These are phyloP conservation scores for Aegilops speltoides DNA, from an alignment of 176 grass and related monocot species.

Conservation along the genomic window DNA sequence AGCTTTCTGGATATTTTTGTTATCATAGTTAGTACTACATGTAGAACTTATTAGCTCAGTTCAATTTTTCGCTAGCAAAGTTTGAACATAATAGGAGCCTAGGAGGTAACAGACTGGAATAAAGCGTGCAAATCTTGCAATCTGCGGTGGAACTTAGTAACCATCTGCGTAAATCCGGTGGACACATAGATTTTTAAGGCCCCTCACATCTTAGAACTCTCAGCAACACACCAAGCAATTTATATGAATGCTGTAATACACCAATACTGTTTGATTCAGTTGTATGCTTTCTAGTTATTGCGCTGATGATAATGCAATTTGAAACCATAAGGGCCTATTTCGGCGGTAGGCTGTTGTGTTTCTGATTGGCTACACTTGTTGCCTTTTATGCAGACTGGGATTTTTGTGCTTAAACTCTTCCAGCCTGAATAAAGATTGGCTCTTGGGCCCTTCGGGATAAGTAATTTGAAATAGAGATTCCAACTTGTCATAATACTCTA, in stretches of 20 bases:
- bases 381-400: neutral
- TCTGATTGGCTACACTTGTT: neutral
- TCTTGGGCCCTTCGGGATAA: neutral
- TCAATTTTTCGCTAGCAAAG: neutral
- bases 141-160: neutral
- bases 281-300: neutral
- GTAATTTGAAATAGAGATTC: neutral
- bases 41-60: neutral
- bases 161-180: neutral
- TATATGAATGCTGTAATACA: neutral
- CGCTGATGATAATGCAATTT: neutral
- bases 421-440: neutral
- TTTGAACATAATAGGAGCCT: neutral
- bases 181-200: neutral
- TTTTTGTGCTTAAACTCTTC: neutral
- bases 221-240: neutral
- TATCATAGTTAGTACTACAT: neutral
- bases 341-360: neutral
- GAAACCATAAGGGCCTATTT: neutral
- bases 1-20: neutral
- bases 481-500: neutral
- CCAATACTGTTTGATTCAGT: neutral
- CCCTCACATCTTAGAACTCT: neutral
- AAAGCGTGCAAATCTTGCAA: conserved; percentile 16
- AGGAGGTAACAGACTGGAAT: conserved; percentile 1